Conservation (phyloP, 2,329 filamentous ascomycete species). For the Colletotrichum truncatum region DNA sequence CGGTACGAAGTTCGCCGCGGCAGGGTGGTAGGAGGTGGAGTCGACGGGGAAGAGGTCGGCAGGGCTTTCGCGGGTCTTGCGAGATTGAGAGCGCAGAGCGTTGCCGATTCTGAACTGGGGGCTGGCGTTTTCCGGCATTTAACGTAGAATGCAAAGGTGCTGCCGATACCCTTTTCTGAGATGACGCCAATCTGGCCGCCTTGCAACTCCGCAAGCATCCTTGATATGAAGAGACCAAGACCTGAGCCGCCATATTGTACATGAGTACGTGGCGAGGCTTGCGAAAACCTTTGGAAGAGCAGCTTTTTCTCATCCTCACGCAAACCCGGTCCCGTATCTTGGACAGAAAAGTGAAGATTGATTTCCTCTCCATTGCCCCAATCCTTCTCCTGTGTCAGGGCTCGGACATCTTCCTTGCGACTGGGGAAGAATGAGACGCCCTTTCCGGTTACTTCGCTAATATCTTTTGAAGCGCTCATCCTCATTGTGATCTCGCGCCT, state of each 20-base stretch:
- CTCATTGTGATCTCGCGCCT: constrained; percentile 69
- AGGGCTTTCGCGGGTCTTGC: constrained; percentile 35
- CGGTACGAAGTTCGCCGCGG: constrained; percentile 12
- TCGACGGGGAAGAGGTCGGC: neutral
- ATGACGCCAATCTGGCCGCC: constrained; percentile 81
- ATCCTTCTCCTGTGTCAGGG: constrained; percentile 64
- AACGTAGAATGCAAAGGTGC: constrained; percentile 81
- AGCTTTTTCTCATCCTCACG: constrained; percentile 72
- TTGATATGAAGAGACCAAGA: constrained; percentile 78
- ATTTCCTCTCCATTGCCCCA: constrained; percentile 79
- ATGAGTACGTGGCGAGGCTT: constrained; percentile 74
- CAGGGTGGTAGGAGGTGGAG: constrained; percentile 9
- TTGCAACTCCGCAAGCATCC: constrained; percentile 79
- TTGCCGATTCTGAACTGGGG: constrained; percentile 48
- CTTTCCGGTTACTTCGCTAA: constrained; percentile 49
- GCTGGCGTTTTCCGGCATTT: constrained; percentile 67
- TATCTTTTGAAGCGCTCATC: constrained; percentile 68
- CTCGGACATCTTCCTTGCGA: constrained; percentile 49
- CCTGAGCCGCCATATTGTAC: constrained; percentile 78
- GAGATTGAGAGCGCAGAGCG: constrained; percentile 46
- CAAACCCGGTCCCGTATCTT: constrained; percentile 76
- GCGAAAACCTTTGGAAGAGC: constrained; percentile 74
- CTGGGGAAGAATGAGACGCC: constrained; percentile 58
- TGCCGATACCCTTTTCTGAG: constrained; percentile 73
- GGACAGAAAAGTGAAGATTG: constrained; percentile 77